Conservation (phyloP, 495 filamentous ascomycete species). For the Podospora pseudocomata region DNA sequence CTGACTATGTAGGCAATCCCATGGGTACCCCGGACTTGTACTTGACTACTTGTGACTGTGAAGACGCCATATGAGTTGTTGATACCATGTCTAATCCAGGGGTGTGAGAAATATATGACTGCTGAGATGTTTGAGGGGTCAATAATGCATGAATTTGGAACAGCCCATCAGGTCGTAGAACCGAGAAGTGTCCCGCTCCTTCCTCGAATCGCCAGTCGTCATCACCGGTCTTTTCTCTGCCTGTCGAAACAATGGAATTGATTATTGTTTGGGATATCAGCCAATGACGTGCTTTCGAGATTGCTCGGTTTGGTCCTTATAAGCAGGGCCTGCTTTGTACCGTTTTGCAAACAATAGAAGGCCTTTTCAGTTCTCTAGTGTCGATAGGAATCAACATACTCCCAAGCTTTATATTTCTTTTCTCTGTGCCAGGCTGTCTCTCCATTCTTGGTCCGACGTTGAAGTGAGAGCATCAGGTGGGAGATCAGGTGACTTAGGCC, state of each 20-base stretch:
- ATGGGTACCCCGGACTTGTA: neutral
- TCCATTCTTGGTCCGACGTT: neutral
- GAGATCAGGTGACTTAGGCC: constrained; percentile 3
- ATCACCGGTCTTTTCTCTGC: neutral
- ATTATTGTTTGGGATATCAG: neutral
- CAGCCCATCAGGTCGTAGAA: too few relatives aligned
- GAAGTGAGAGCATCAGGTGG: constrained; percentile 1
- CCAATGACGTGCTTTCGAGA: neutral
- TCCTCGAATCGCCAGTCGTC: neutral
- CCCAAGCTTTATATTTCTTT: neutral
- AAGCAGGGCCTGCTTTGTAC: neutral
- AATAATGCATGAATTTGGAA: neutral
- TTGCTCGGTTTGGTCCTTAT: neutral
- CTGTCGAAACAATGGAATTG: neutral
- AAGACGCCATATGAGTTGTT: neutral
- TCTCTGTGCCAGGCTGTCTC: neutral
- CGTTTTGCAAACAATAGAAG: too few relatives aligned
- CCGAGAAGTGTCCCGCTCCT: neutral
- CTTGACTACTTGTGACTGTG: neutral
- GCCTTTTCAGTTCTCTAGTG: too few relatives aligned
- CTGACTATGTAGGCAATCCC: neutral
- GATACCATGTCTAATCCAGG: neutral
- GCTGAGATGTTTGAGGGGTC: neutral
- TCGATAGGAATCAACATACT: neutral
- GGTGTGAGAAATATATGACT: neutral